Conservation (phyloP, 768 basidiomycete species). For the Russula vinacea region DNA sequence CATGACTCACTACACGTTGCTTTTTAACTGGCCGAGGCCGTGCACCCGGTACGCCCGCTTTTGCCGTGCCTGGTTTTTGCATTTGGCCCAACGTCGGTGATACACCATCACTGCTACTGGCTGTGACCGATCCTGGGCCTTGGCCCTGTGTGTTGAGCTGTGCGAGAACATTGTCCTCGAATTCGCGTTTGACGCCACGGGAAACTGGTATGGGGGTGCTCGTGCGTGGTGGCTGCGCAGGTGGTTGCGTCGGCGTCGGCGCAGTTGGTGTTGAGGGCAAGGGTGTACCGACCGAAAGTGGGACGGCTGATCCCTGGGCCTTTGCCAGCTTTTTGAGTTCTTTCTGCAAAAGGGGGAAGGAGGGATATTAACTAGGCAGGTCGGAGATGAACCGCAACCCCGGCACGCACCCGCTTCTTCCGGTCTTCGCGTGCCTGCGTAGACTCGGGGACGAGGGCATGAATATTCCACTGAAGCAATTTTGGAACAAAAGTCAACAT, state of each 20-base stretch:
- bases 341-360: constrained; percentile 20
- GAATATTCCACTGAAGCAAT: constrained; percentile 29
- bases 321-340: constrained; percentile 31
- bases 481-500: neutral
- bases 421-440: constrained; percentile 31
- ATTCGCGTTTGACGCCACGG: constrained; percentile 30
- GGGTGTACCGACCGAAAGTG: constrained; percentile 18
- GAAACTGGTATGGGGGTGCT: constrained; percentile 24
- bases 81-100: constrained; percentile 12
- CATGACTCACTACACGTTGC: constrained; percentile 29
- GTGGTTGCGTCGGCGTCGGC: constrained; percentile 12
- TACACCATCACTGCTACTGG: neutral
- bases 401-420: constrained; percentile 30
- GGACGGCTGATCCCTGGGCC: constrained; percentile 21
- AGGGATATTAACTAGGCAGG: neutral
- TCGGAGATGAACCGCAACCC: constrained; percentile 8
- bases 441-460: constrained; percentile 31
- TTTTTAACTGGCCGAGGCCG: constrained; percentile 31
- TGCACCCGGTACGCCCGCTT: constrained; percentile 28
- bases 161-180: constrained; percentile 21
- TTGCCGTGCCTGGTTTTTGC: constrained; percentile 16
- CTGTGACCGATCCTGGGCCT: neutral
- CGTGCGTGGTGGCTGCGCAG: constrained; percentile 25
- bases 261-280: constrained; percentile 18
- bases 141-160: constrained; percentile 22